phyloP scores from a whole-genome alignment of 768 basidiomycete species.

The Crassisporium funariophilum region DNA sequence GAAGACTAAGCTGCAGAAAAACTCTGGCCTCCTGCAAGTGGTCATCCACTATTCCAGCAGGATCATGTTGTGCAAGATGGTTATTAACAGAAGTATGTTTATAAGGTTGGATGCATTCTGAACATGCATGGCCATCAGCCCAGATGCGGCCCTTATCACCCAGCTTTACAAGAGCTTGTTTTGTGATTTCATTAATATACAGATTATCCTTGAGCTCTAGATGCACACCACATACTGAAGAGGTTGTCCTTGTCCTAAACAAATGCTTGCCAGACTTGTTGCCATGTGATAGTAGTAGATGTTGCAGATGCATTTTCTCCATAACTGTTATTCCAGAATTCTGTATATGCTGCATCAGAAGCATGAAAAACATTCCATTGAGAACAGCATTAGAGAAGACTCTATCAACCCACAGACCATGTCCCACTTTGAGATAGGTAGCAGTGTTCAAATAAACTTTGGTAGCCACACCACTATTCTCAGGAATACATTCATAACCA shows the following conservation, averaged over 20 bases:
- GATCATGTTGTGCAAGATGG: neutral
- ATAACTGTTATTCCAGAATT: conserved; percentile 21
- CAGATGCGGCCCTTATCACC: no score
- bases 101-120: neutral
- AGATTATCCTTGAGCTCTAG: neutral
- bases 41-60: neutral
- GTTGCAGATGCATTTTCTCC: neutral
- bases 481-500: conserved; percentile 12
- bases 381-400: conserved; percentile 16
- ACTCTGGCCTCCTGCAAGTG: neutral
- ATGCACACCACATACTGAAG: neutral
- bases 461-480: neutral
- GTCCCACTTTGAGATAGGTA: conserved; percentile 18
- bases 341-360: conserved; percentile 18
- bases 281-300: conserved; percentile 1
- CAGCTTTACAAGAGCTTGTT: no score
- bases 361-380: conserved; percentile 24
- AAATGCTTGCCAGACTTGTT: conserved; percentile 20
- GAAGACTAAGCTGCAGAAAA: no score
- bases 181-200: neutral
- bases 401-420: conserved; percentile 15
- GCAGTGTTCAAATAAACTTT: conserved; percentile 13
- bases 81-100: neutral
- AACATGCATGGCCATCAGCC: neutral
- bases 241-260: conserved; percentile 11